Evolutionary conservation across 805 yeast genomes (phyloP), one percentile per base, ranked within the genome.

Genomic region (Wickerhamomyces subpelliculosus): DNA sequence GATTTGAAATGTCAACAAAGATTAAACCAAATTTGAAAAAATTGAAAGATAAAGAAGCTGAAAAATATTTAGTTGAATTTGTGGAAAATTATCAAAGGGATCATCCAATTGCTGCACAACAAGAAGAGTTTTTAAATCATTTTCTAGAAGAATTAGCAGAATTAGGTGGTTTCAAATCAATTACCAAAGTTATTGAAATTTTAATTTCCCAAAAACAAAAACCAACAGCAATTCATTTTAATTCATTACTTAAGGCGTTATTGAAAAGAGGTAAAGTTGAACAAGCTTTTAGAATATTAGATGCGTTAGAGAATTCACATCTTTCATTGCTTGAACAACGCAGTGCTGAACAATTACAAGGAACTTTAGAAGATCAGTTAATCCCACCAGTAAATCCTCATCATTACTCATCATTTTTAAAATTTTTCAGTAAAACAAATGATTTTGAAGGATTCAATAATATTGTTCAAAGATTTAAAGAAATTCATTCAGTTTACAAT

Each of bases 321-420:
- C 12, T n/a, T 14, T 9, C 8, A 23, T 12, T 20, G 26, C 16
- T n/a, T 7, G 29, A 7, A 27, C 5, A 14, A 10, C 4, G n/a
- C n/a, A n/a, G n/a, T n/a, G n/a, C n/a, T n/a, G n/a, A n/a, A n/a
- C n/a, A n/a, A n/a, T n/a, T n/a, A n/a, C n/a, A n/a, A n/a, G n/a
- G n/a, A n/a, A n/a, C 4, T 13, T 6, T 13, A 4, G 27, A 25
- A 4, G 34, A 36, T 7, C 53, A 54, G 1, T 41, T 57, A 7
- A 52, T 63, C 26, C 67, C 73, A 4, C 55, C 65, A 2, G 65
- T 65, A 0, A 61, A 59, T 28, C 54, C 74, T 0, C 65, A 66
- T 41, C 62, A 66, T 32, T 72, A 70, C 39, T 51, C 67, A 2
- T 56, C 62, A 9, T 60, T 72, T 36, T 50, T 68, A 8, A 61